A percentile compares a stretch with the other conserved stretches of the same genome.
Evolutionary conservation across 1,284 basidiomycete genomes (phyloP).

Genomic region (Irpex rosettiformis): DNA sequence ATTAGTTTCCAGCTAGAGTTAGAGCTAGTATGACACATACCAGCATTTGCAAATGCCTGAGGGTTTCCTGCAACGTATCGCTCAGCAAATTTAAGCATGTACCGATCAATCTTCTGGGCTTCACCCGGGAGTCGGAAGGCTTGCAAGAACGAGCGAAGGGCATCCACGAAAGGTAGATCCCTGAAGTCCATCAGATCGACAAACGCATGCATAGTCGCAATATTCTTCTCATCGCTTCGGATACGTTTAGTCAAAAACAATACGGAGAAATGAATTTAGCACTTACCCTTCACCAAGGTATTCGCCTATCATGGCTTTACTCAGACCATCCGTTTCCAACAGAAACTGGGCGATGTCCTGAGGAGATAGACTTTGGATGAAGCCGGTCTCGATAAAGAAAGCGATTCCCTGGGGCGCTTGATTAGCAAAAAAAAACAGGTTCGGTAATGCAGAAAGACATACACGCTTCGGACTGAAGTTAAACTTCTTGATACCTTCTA

Average conservation of each 20-base stretch:
- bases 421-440: background rate
- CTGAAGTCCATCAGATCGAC: slow-evolving; percentile 89
- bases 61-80: slow-evolving; percentile 88
- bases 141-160: slow-evolving; percentile 85
- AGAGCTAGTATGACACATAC: slow-evolving; percentile 35
- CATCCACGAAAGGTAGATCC: slow-evolving; percentile 80
- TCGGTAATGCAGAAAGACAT: slow-evolving; percentile 18
- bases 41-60: slow-evolving; percentile 82
- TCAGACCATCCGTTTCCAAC: slow-evolving; percentile 88
- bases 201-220: slow-evolving; percentile 95
- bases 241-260: slow-evolving; percentile 11
- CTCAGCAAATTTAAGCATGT: slow-evolving; percentile 97
- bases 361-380: slow-evolving; percentile 77
- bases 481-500: slow-evolving; percentile 97
- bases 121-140: slow-evolving; percentile 95
- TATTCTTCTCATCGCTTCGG: slow-evolving; percentile 77
- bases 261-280: background rate
- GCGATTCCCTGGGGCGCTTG: slow-evolving; percentile 67
- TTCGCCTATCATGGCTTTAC: slow-evolving; percentile 96
- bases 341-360: slow-evolving; percentile 87
- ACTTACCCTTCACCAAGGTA: slow-evolving; percentile 94
- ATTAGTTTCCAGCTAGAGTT: background rate
- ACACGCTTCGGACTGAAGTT: slow-evolving; percentile 97
- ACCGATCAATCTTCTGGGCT: slow-evolving; percentile 97
- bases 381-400: slow-evolving; percentile 87